These are phyloP conservation scores for Fagopyrum esculentum DNA, from an alignment of 148 eudicot species.

Conservation along the genomic window DNA sequence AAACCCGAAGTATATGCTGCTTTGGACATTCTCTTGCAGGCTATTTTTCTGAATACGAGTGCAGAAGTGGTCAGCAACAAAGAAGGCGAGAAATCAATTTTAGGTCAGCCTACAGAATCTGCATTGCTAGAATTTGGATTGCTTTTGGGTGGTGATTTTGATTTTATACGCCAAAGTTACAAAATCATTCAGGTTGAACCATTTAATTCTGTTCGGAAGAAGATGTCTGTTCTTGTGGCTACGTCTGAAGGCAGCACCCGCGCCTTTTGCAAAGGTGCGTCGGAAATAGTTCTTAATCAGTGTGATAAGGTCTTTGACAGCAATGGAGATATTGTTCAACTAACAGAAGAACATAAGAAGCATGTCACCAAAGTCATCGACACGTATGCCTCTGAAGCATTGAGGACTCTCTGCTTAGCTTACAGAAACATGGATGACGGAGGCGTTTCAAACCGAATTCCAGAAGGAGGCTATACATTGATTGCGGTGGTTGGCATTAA, in stretches of 20 bases:
- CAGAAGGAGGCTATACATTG: conserved; percentile 66
- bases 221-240: conserved; percentile 72
- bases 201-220: conserved; percentile 82
- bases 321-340: conserved; percentile 37
- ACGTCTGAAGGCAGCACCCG: conserved; percentile 62
- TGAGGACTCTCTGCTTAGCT: conserved; percentile 89
- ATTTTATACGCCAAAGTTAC: conserved; percentile 29
- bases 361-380: conserved; percentile 43
- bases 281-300: conserved; percentile 67
- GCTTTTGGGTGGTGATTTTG: conserved; percentile 54
- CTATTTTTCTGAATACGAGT: conserved; percentile 65
- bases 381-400: conserved; percentile 64
- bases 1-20: conserved; percentile 24
- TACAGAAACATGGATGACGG: conserved; percentile 47
- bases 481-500: conserved; percentile 82
- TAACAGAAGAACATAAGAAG: conserved; percentile 45
- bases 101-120: conserved; percentile 87
- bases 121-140: conserved; percentile 79
- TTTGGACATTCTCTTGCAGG: conserved; percentile 41
- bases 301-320: conserved; percentile 54
- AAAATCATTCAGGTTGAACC: conserved; percentile 60
- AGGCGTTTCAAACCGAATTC: conserved; percentile 28
- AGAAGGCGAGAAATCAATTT: conserved; percentile 50
- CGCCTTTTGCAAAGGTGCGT: conserved; percentile 94
- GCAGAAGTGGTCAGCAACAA: conserved; percentile 70